phyloP scores from a whole-genome alignment of 345 rosid species.

The Excoecaria cochinchinensis region DNA sequence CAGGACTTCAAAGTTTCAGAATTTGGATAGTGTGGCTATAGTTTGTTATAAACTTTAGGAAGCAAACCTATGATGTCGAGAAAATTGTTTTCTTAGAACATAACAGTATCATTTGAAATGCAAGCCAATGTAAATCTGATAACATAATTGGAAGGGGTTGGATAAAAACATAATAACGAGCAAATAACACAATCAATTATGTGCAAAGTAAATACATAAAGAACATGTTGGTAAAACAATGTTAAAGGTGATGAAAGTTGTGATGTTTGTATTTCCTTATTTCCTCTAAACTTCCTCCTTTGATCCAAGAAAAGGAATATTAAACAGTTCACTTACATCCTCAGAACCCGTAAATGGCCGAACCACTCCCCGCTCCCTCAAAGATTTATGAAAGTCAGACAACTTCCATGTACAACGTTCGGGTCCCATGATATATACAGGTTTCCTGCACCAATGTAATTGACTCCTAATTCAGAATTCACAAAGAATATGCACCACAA shows the following conservation, averaged over 20 bases:
- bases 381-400: slow-evolving; percentile 74
- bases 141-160: too few species aligned
- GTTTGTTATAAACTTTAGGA: neutral
- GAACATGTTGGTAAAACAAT: neutral
- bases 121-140: too few species aligned
- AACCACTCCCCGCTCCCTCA: slow-evolving; percentile 80
- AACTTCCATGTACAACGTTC: slow-evolving; percentile 93
- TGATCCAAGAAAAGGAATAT: neutral
- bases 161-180: too few species aligned
- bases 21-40: neutral
- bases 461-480: neutral
- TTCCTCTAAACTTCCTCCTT: neutral
- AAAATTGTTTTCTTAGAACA: neutral
- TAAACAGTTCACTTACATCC: slow-evolving; percentile 61
- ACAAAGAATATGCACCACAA: neutral
- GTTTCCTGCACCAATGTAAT: slow-evolving; percentile 57
- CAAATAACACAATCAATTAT: neutral
- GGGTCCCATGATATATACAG: slow-evolving; percentile 78
- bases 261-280: neutral
- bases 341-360: slow-evolving; percentile 83
- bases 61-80: neutral
- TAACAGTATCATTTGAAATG: neutral
- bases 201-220: neutral
- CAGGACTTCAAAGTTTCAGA: neutral
- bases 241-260: neutral